Base-by-base conservation (phyloP, 768 basidiomycete species). In the Gloeophyllum trabeum region DNA sequence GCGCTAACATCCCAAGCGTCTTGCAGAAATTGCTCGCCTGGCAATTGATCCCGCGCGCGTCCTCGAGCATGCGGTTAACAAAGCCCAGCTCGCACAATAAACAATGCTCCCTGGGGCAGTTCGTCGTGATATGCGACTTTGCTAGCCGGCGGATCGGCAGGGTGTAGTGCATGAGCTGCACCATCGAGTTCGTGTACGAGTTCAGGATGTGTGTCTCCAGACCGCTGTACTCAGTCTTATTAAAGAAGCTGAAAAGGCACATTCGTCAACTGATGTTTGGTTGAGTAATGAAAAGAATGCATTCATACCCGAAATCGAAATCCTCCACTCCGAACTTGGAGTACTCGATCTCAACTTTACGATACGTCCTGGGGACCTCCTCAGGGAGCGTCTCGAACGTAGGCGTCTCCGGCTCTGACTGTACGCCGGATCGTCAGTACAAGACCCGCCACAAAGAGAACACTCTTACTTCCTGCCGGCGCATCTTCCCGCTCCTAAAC, bases 311-410 rank as follows among this genome's bases (percentile, higher is more conserved):
- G 54, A 99, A 99, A 61, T 99, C 96, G 54, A 99, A 99, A 60
- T 99, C 94, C 56, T 97, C 94, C 14, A 98, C 89, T 3, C 94
- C 94, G 53, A 99, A 99, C 54, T 93, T 94, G 28, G 89, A 93
- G 57, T 99, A 99, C 60, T 93, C 90, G 53, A 99, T 99, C 61
- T 97, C 93, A 13, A 96, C 92, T 52, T 81, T 83, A 44, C 86
- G 79, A 58, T 96, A 99, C 46, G 79, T 72, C 43, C 72, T 75
- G 1, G 93, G 89, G 38, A 91, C 74, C 22, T 76, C 71, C 26
- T 72, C 76, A 22, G 66, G 67, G 16, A 59, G 63, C 40, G 73
- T 67, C 43, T 78, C 76, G 40, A 70, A 66, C 3, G 61, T 59
- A 19, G 72, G 64, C n/a, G 66, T 66, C 23, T 79, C 75, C 4